Base-by-base conservation (phyloP, 2,329 filamentous ascomycete species). In the Venturiaceae sp. region DNA sequence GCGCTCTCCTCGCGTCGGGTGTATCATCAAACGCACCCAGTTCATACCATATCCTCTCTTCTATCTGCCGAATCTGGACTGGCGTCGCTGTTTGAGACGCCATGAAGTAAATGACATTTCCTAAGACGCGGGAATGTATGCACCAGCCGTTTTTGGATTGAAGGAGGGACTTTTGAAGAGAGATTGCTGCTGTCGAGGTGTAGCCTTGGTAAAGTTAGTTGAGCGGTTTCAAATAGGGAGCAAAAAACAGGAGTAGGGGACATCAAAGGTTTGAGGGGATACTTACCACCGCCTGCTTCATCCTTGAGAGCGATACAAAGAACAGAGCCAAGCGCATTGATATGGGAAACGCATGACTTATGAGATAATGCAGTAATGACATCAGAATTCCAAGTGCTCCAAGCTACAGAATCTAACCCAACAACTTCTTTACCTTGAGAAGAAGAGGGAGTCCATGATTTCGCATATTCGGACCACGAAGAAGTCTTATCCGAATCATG, bases 291-390 rank as follows among this genome's bases (percentile, higher is more conserved):
- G 21, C 77, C 79, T 32, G 68, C 66, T 3, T 71, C 66, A 64
- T 83, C 80, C 41, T 73, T 72, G 23, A 85, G 63, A 13, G 76
- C 76, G 37, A 95, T 84, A 0, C 86, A 85, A 11, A 94, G 74
- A 1, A 94, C 86, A 2, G 83, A 87, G 0, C 90, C 90, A 1
- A 94, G 72, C 0, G 88, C 86, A 74, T 89, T 88, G 0, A 87
- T 82, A 7, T 85, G 82, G 2, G 82, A 76, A 0, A 94, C 82
- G 0, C 74, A 71, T 0, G 72, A 62, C 2, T 76, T 75, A 21
- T 78, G 72, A 4, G 87, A 91, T 2, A 92, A 65, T 13, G 74
- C 68, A 1, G 74, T 69, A 1, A 92, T 74, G 30, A 91, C 81
- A 0, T 72, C 67, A 1, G 76, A 76, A 0, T 83, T 82, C 88